Evolutionary conservation across 805 yeast species (phyloP).

Genomic region (Monosporozyma aerobia): DNA sequence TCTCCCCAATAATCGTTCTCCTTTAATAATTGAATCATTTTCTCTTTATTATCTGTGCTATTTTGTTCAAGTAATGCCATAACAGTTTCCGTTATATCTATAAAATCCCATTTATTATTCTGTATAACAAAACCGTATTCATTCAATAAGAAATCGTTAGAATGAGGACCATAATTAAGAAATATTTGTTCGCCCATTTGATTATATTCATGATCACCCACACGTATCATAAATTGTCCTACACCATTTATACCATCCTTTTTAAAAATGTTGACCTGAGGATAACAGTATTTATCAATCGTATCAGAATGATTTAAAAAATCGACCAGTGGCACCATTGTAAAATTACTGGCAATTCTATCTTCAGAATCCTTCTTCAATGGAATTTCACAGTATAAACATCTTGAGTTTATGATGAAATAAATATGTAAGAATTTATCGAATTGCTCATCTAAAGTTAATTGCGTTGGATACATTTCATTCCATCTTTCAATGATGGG

Average conservation of each 20-base stretch:
- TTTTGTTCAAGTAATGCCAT: conserved; percentile 23
- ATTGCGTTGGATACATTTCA: neutral
- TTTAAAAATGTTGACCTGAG: conserved; percentile 35
- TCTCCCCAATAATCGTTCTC: conserved; percentile 57
- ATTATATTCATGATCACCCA: conserved; percentile 16
- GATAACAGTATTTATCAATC: conserved; percentile 42
- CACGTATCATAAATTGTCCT: conserved; percentile 23
- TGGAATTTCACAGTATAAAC: conserved; percentile 68
- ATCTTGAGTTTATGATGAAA: conserved; percentile 86
- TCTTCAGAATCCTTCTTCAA: conserved; percentile 33
- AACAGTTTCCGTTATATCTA: conserved; percentile 51
- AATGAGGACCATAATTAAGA: conserved; percentile 82
- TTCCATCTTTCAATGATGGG: conserved; percentile 21
- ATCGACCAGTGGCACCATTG: conserved; percentile 88
- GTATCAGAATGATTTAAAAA: conserved; percentile 61
- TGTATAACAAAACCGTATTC: conserved; percentile 77
- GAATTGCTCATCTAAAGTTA: neutral
- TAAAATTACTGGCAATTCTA: conserved; percentile 51
- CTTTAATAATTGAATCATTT: conserved; percentile 28
- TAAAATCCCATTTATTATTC: conserved; percentile 55
- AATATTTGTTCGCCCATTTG: conserved; percentile 45
- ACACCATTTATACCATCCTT: conserved; percentile 16
- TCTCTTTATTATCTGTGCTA: neutral
- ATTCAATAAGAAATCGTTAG: conserved; percentile 68
- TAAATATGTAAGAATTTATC: conserved; percentile 54